Conservation (phyloP, 306 rosid species). For the Vachellia collinsii region DNA sequence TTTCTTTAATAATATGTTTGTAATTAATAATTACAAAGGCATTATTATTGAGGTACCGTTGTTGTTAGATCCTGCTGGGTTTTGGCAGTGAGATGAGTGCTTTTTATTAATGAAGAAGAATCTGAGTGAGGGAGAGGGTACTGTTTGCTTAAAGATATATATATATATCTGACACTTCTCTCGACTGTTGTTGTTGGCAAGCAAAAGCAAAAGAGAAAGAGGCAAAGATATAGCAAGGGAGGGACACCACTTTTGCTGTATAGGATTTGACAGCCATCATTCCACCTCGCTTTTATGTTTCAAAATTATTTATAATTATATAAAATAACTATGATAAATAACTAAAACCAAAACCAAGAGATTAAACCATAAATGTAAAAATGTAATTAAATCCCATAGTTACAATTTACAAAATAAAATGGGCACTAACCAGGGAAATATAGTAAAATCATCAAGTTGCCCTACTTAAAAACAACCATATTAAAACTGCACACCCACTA, state of each 20-base stretch:
- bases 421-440: slow-evolving; percentile 5
- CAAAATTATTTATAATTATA: slow-evolving; percentile 1
- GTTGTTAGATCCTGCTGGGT: slow-evolving; percentile 38
- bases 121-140: slow-evolving; percentile 54
- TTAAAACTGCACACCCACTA: slow-evolving; percentile 9
- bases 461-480: background rate
- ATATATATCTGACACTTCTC: slow-evolving; percentile 56
- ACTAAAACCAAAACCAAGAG: slow-evolving; percentile 8
- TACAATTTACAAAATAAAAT: slow-evolving; percentile 11
- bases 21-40: background rate
- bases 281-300: slow-evolving; percentile 49
- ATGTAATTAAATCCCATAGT: slow-evolving; percentile 33
- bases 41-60: slow-evolving; percentile 34
- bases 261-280: slow-evolving; percentile 83
- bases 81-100: slow-evolving; percentile 35
- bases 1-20: too few relatives aligned
- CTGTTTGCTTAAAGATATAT: slow-evolving; percentile 40
- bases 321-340: too few relatives aligned
- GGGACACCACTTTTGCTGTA: slow-evolving; percentile 55
- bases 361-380: slow-evolving; percentile 29
- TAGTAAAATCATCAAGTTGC: background rate
- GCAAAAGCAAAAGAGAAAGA: slow-evolving; percentile 39
- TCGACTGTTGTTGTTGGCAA: slow-evolving; percentile 59
- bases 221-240: slow-evolving; percentile 7
- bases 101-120: slow-evolving; percentile 42